Evolutionary conservation across 805 yeast species (phyloP).

Genomic region (Grigorovia yakushimaensis): DNA sequence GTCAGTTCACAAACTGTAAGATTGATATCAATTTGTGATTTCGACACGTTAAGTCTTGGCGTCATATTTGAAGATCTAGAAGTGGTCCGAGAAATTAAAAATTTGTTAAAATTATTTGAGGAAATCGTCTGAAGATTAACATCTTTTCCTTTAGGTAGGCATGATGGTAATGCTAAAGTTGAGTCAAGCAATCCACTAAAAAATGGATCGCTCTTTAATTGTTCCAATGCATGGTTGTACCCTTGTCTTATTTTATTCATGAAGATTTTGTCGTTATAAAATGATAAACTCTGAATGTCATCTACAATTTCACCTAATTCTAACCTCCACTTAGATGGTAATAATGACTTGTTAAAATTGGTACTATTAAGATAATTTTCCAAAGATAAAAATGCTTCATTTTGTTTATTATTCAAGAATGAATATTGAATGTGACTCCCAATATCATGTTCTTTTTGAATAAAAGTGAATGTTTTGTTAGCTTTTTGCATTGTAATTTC

Average conservation of each 20-base stretch:
- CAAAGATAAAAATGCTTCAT: slow-evolving; percentile 14
- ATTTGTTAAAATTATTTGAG: not conserved
- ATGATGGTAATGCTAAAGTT: slow-evolving; percentile 35
- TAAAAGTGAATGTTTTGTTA: slow-evolving; percentile 16
- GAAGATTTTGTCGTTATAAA: slow-evolving; percentile 17
- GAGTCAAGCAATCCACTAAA: slow-evolving; percentile 42
- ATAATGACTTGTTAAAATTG: slow-evolving; percentile 5
- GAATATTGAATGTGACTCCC: slow-evolving; percentile 14
- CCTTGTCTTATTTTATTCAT: slow-evolving; percentile 26
- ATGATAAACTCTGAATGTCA: slow-evolving; percentile 7
- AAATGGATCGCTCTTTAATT: slow-evolving; percentile 37
- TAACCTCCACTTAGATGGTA: slow-evolving; percentile 18
- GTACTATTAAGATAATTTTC: slow-evolving; percentile 13
- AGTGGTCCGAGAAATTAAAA: too few relatives aligned
- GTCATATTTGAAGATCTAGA: slow-evolving; percentile 28
- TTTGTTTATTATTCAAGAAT: slow-evolving; percentile 14
- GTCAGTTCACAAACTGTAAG: slow-evolving; percentile 15
- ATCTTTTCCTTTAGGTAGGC: not conserved
- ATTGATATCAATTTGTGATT: slow-evolving; percentile 17
- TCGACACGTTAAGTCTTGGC: slow-evolving; percentile 17
- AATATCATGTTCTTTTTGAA: slow-evolving; percentile 22
- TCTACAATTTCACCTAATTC: slow-evolving; percentile 13
- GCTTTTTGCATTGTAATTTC: slow-evolving; percentile 8
- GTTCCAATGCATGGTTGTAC: slow-evolving; percentile 25
- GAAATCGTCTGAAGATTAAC: too few relatives aligned